phyloP scores from a whole-genome alignment of 371 early-diverging fungal genomes.

The Zychaea mexicana region DNA sequence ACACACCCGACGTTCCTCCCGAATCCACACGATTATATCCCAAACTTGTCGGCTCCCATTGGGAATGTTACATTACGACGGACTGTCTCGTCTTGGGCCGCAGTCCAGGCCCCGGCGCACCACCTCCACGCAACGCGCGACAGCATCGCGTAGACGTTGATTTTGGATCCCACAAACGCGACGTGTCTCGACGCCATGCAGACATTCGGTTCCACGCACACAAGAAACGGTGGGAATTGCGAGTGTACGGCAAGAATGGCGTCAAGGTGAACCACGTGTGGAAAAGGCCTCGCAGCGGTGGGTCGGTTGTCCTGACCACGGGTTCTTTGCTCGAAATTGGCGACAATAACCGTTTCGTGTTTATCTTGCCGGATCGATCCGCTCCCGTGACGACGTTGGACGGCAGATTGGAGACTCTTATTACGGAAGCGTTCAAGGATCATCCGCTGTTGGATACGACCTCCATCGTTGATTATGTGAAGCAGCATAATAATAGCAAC shows the following conservation, averaged over 20 bases:
- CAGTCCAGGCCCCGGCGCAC: slow-evolving; percentile 18
- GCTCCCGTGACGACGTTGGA: slow-evolving; percentile 11
- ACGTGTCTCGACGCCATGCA: slow-evolving; percentile 45
- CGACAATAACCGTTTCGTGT: slow-evolving; percentile 36
- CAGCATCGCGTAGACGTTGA: slow-evolving; percentile 30
- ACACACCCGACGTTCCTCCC: slow-evolving; percentile 26
- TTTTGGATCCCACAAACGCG: slow-evolving; percentile 36
- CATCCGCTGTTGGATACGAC: slow-evolving; percentile 4
- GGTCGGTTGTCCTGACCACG: slow-evolving; percentile 27
- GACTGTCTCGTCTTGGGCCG: slow-evolving; percentile 38
- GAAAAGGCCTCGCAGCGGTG: slow-evolving; percentile 24
- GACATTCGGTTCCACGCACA: slow-evolving; percentile 33
- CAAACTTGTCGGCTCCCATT: slow-evolving; percentile 40
- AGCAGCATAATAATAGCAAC: background rate
- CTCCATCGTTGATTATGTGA: background rate
- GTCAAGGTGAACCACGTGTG: slow-evolving; percentile 36
- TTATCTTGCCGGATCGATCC: slow-evolving; percentile 30
- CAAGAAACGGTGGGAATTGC: slow-evolving; percentile 38
- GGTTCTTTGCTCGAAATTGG: slow-evolving; percentile 37
- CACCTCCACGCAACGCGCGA: background rate
- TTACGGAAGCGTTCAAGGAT: slow-evolving; percentile 8
- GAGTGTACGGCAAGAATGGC: slow-evolving; percentile 43
- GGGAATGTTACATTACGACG: slow-evolving; percentile 43
- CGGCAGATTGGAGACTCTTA: slow-evolving; percentile 16
- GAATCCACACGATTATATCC: slow-evolving; percentile 37